A percentile compares a stretch with the other conserved stretches of the same genome.
phyloP scores from a whole-genome alignment of 176 grass and related monocot genomes.

The bread wheat (Triticum aestivum) region IWGSC_CS_RefSeq_v2.1 NC_057806.1:692701017-692701516 shows the following conservation, averaged over 20 bases:
- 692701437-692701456: no score
- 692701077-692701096: not conserved
- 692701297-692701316: not conserved
- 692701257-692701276: not conserved
- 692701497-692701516: no score
- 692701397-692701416: no score
- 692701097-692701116: not conserved
- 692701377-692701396: no score
- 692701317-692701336: not conserved
- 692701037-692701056: not conserved
- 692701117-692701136: not conserved
- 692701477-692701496: no score
- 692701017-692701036: not conserved
- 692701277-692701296: not conserved
- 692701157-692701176: not conserved
- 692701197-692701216: conserved; percentile 65
- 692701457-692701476: no score
- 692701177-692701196: conserved; percentile 51
- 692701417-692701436: no score
- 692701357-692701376: no score
- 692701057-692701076: not conserved
- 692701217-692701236: conserved; percentile 47
- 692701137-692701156: no score
- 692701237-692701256: conserved; percentile 45
- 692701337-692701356: not conserved